Evolutionary conservation across 2,329 filamentous ascomycete species (phyloP), one percentile per base, ranked within the genome.

Genomic region (Aspergillus terreus): DNA sequence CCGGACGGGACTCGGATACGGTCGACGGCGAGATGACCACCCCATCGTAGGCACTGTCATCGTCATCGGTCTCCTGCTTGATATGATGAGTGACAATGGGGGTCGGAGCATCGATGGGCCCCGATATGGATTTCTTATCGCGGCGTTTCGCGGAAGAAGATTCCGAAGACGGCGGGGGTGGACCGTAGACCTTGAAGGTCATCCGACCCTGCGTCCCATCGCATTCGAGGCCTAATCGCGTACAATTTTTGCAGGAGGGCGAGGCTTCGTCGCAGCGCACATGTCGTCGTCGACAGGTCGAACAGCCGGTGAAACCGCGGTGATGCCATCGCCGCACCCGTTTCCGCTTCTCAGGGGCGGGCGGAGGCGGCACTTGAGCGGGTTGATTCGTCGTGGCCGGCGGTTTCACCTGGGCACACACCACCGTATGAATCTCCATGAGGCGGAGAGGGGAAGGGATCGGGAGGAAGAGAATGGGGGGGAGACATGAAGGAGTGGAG

Each of bases 261-360:
- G 63, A 68, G 1, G 67, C 58, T 49, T 70, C 68, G 42, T 71
- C 68, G 49, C 68, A 71, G 56, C 65, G 69, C 46, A 66, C 70
- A 62, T 73, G 71, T 23, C 71, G 68, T 32, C 68, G 64, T 44
- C 70, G 68, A 54, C 71, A 74, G 49, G 69, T 72, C 32, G 68
- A 67, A 50, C 71, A 74, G 9, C 71, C 71, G 1, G 71, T 73
- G 48, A 73, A 73, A 7, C 70, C 70, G 30, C 71, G 69, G 43
- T 71, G 70, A 57, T 73, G 71, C 71, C 71, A 73, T 59, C 66
- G 60, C 23, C 68, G 67, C 44, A 69, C 64, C 49, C 68, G 66
- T 52, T 69, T 70, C 42, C 62, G 59, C 14, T 61, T 59, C 44
- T 63, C 57, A 45, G 60, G 55, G 43, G 50, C 52, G 27, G 55